phyloP scores from a whole-genome alignment of 1,284 basidiomycete genomes.

The Ceratobasidium sp. region DNA sequence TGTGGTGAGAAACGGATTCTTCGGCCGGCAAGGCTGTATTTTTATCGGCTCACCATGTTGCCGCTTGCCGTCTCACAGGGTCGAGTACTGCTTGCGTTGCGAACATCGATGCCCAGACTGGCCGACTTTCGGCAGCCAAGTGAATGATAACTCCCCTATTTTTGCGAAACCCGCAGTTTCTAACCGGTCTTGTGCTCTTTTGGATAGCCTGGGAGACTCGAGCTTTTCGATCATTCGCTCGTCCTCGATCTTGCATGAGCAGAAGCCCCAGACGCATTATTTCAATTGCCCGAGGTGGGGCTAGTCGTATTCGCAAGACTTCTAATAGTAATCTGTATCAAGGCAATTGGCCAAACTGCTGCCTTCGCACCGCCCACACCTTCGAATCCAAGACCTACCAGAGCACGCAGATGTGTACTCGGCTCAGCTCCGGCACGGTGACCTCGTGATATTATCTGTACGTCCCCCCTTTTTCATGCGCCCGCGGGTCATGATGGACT shows the following conservation, averaged over 20 bases:
- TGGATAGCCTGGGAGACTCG: constrained; percentile 78
- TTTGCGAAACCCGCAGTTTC: constrained; percentile 18
- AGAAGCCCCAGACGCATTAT: constrained; percentile 74
- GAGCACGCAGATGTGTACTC: constrained; percentile 69
- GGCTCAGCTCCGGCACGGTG: constrained; percentile 71
- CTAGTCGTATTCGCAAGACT: not conserved
- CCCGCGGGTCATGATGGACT: not conserved
- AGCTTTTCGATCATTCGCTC: constrained; percentile 81
- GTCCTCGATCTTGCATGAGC: constrained; percentile 66
- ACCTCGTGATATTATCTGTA: constrained; percentile 74
- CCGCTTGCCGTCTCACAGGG: constrained; percentile 57
- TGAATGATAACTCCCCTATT: constrained; percentile 53
- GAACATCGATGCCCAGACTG: constrained; percentile 76
- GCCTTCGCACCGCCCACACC: constrained; percentile 49
- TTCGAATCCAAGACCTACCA: constrained; percentile 60
- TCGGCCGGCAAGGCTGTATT: constrained; percentile 9
- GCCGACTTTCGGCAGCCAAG: constrained; percentile 81
- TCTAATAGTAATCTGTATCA: constrained; percentile 40
- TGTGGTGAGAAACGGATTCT: constrained; percentile 62
- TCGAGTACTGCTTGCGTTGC: constrained; percentile 86
- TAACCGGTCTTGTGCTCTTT: constrained; percentile 32
- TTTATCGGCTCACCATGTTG: constrained; percentile 17
- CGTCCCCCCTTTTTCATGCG: not conserved
- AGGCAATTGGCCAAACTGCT: constrained; percentile 77
- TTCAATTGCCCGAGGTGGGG: constrained; percentile 80